A percentile compares a stretch with the other conserved stretches of the same genome.
Evolutionary conservation across 441 rosid genomes (phyloP).

Genomic region (Daphne laureola): DNA sequence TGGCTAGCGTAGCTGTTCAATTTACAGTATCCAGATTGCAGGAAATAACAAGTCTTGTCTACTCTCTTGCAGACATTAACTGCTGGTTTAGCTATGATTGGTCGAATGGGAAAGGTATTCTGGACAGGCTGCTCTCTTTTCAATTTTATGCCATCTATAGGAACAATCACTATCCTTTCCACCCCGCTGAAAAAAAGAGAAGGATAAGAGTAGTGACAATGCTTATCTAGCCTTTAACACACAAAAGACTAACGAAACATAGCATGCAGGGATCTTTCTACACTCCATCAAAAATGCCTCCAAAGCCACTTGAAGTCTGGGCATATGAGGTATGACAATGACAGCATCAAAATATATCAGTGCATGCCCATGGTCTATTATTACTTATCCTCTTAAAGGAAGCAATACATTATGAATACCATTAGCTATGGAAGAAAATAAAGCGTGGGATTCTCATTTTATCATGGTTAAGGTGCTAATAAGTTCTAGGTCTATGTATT

Average conservation of each 20-base stretch:
- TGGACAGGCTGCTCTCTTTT: background rate
- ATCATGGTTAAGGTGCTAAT: background rate
- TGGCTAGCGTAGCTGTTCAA: background rate
- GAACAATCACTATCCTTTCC: too few relatives aligned
- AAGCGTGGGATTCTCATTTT: too few relatives aligned
- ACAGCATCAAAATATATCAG: background rate
- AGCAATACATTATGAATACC: background rate
- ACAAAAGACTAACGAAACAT: background rate
- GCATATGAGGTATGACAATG: constrained; percentile 60
- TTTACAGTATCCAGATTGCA: constrained; percentile 7
- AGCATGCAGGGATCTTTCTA: constrained; percentile 48
- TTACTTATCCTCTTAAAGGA: background rate
- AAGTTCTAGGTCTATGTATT: constrained; percentile 1
- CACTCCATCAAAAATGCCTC: constrained; percentile 70
- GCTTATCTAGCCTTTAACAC: too few relatives aligned
- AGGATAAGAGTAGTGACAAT: too few relatives aligned
- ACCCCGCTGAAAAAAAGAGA: too few relatives aligned
- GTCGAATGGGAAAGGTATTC: constrained; percentile 78
- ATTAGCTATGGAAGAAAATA: background rate
- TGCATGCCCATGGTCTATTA: background rate
- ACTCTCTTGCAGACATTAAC: constrained; percentile 76
- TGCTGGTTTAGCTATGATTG: constrained; percentile 79
- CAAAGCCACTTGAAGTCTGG: constrained; percentile 83
- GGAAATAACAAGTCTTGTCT: constrained; percentile 2
- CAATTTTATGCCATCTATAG: too few relatives aligned